A percentile compares a stretch with the other conserved stretches of the same genome.
phyloP scores from a whole-genome alignment of 805 yeast genomes.

The Kazachstania kunashirensis region DNA sequence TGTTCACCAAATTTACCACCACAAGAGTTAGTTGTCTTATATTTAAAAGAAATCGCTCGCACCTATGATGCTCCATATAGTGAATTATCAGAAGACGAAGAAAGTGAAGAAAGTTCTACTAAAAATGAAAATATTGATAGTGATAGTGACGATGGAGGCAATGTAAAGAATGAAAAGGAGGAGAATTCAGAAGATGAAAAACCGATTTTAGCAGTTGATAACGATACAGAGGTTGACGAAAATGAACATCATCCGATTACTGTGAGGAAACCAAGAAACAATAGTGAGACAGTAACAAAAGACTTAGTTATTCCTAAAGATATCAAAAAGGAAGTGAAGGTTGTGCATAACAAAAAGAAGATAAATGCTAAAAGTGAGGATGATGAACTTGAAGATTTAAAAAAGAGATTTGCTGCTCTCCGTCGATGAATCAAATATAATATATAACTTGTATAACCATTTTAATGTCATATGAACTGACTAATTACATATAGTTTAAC shows the following conservation, averaged over 20 bases:
- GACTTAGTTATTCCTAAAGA: slow-evolving; percentile 35
- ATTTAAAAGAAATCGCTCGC: slow-evolving; percentile 68
- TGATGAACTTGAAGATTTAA: slow-evolving; percentile 53
- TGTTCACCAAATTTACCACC: slow-evolving; percentile 62
- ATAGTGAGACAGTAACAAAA: slow-evolving; percentile 34
- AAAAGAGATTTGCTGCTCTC: slow-evolving; percentile 70
- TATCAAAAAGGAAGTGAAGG: slow-evolving; percentile 30
- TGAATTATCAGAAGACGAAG: slow-evolving; percentile 31
- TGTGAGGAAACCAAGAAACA: slow-evolving; percentile 34
- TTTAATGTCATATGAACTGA: too few relatives aligned
- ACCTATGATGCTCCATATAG: slow-evolving; percentile 72
- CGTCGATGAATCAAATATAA: slow-evolving; percentile 30
- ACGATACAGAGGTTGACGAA: slow-evolving; percentile 27
- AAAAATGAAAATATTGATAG: slow-evolving; percentile 2
- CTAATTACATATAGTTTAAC: too few relatives aligned
- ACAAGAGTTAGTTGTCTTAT: slow-evolving; percentile 53
- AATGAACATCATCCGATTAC: slow-evolving; percentile 32
- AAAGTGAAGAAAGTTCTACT: slow-evolving; percentile 7
- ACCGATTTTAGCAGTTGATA: slow-evolving; percentile 32
- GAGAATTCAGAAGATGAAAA: slow-evolving; percentile 19
- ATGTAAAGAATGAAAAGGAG: background rate
- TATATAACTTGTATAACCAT: too few relatives aligned
- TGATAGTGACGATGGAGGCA: background rate
- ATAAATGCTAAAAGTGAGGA: slow-evolving; percentile 20
- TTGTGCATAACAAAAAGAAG: slow-evolving; percentile 17